Evolutionary conservation across 306 rosid genomes (phyloP).

Genomic region (Styphnolobium japonicum): DNA sequence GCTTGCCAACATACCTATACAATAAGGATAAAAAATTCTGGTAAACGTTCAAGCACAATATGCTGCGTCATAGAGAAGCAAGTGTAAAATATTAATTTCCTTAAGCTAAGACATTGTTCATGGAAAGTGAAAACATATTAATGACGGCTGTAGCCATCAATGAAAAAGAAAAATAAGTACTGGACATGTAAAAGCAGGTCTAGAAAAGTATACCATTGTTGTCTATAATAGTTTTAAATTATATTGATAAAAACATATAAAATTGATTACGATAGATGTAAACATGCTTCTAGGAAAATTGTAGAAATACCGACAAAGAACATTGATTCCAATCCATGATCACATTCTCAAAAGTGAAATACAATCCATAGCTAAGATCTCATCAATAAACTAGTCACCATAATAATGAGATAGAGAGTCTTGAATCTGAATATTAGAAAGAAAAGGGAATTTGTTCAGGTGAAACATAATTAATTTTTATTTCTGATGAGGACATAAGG

Average conservation of each 20-base stretch:
- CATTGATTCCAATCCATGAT: neutral
- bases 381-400: neutral
- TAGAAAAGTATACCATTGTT: neutral
- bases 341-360: neutral
- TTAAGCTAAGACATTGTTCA: neutral
- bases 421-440: neutral
- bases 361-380: neutral
- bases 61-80: neutral
- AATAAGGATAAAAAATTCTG: neutral
- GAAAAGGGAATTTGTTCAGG: too few species aligned
- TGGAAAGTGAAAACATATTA: neutral
- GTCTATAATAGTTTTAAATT: neutral
- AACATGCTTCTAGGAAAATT: neutral
- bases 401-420: neutral
- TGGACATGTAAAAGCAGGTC: neutral
- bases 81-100: neutral
- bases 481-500: too few species aligned
- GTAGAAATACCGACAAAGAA: neutral
- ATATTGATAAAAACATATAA: neutral
- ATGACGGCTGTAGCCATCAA: neutral
- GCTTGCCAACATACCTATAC: constrained; percentile 72
- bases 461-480: too few species aligned
- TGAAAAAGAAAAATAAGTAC: neutral
- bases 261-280: neutral
- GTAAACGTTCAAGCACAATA: constrained; percentile 1